phyloP scores from a whole-genome alignment of 2,329 filamentous ascomycete genomes.

The Salinomyces thailandicus region DNA sequence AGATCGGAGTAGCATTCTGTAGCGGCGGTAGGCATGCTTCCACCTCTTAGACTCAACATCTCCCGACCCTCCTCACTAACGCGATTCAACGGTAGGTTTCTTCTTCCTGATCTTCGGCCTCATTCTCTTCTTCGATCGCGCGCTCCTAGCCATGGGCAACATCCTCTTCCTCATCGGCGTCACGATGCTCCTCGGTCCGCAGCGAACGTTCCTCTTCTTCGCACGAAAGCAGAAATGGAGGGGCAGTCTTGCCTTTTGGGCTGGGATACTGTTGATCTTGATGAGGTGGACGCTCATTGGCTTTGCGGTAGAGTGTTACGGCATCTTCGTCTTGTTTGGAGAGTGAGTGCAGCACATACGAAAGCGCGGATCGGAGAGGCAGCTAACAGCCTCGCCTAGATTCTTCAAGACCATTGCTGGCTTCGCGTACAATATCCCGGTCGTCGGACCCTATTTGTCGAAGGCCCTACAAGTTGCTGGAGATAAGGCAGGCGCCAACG shows the following conservation, averaged over 20 bases:
- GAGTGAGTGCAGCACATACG: slow-evolving; percentile 39
- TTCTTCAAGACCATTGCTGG: slow-evolving; percentile 87
- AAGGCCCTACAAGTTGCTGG: slow-evolving; percentile 58
- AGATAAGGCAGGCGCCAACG: slow-evolving; percentile 55
- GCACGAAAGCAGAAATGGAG: slow-evolving; percentile 84
- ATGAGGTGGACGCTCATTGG: slow-evolving; percentile 84
- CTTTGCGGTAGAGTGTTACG: slow-evolving; percentile 84
- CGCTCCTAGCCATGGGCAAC: slow-evolving; percentile 98
- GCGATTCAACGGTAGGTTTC: slow-evolving; percentile 51
- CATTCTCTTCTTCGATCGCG: slow-evolving; percentile 93
- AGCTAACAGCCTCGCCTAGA: slow-evolving; percentile 3
- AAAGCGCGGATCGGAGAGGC: background rate
- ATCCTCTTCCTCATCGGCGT: slow-evolving; percentile 97
- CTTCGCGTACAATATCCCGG: slow-evolving; percentile 73
- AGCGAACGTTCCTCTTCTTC: slow-evolving; percentile 91
- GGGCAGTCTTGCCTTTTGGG: slow-evolving; percentile 79
- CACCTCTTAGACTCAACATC: background rate
- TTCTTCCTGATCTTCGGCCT: slow-evolving; percentile 93
- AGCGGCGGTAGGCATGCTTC: slow-evolving; percentile 67
- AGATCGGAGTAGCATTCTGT: slow-evolving; percentile 96
- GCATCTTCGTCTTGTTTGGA: slow-evolving; percentile 85
- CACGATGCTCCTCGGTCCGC: slow-evolving; percentile 84
- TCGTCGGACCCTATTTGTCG: slow-evolving; percentile 80
- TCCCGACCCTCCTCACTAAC: background rate
- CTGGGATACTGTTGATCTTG: slow-evolving; percentile 74